Base-by-base conservation (phyloP, 352 stramenopile genomes). In the Globisporangium iwayamae region DNA sequence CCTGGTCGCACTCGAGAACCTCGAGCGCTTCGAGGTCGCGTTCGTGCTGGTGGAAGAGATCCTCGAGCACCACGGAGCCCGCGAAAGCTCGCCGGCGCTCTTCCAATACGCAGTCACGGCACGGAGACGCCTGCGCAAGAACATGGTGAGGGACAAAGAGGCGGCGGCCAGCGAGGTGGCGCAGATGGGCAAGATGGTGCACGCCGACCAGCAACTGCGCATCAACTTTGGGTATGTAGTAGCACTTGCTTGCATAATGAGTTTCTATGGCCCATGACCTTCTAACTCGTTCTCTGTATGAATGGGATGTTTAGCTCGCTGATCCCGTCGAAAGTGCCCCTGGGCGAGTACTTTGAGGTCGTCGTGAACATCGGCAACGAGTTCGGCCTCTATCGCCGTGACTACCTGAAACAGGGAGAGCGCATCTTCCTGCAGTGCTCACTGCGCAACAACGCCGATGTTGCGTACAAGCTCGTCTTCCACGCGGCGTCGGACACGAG, bases 351-450 rank as follows among this genome's bases (percentile, higher is more conserved):
- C 63, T 77, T 91, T 53, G 72, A 91, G 30, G 70, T 94, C 36
- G 64, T 67, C 43, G 75, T 91, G n/a, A 90, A 89, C 46, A 84
- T 91, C 47, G 85, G 81, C 47, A 94, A 94, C 64, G 85, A 94
- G 60, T 94, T 94, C 52, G 85, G 85, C 1, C 79, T 94, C 11
- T 92, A 91, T 46, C 81, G 80, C 25, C 77, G 85, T 5, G 76
- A 82, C 38, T 81, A 80, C 41, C 43, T 90, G 1, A 65, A 65
- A 30, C 59, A 68, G 4, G 72, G 69, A 32, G 76, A 89, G 43
- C 59, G 54, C 11, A 76, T 91, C 50, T 71, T 77, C 55, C 62
- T 91, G 6, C 74, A 87, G 25, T 85, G 72, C 63, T 69, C 62
- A 18, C 69, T 89, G 32, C 78, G 77, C 1, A 77, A 76, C 60